These are phyloP conservation scores for Marsdenia floribunda DNA, from an alignment of 257 asterid genomes.

Conservation along the genomic window DNA sequence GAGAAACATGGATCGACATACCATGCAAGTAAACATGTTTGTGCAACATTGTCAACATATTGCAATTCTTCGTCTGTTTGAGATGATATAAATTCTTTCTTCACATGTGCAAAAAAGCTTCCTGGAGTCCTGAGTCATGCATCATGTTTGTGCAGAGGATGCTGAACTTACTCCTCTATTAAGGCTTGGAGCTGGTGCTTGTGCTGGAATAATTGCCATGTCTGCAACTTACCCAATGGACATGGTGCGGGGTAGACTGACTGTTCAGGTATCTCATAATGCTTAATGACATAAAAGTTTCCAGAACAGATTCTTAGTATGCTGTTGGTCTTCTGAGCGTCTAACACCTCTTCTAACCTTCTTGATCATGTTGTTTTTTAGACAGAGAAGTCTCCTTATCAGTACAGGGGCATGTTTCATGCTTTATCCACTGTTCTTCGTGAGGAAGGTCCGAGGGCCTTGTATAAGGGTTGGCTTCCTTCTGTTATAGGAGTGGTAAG, in stretches of 20 bases:
- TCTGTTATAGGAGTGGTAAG: constrained; percentile 99
- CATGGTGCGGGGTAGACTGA: constrained; percentile 96
- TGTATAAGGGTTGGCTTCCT: constrained; percentile 99
- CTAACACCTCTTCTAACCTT: constrained; percentile 1
- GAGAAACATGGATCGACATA: background rate
- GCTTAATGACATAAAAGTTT: background rate
- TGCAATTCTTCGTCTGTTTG: background rate
- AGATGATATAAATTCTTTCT: background rate
- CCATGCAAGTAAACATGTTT: background rate
- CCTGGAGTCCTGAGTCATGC: background rate
- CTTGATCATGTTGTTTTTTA: constrained; percentile 33
- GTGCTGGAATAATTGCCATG: constrained; percentile 99
- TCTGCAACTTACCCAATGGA: constrained; percentile 99
- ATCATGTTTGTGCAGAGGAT: constrained; percentile 48
- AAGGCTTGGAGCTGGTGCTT: constrained; percentile 98
- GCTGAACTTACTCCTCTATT: constrained; percentile 83
- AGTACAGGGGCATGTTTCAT: constrained; percentile 91
- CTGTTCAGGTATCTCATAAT: constrained; percentile 70
- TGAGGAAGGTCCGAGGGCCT: constrained; percentile 93
- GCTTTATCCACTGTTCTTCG: constrained; percentile 95
- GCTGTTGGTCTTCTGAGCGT: background rate
- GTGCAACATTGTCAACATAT: background rate
- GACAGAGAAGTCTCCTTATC: constrained; percentile 86
- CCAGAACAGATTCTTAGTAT: background rate
- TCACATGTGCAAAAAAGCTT: background rate